Base-by-base conservation (phyloP, 1,284 basidiomycete genomes). In the Farysia itapuensis region DNA sequence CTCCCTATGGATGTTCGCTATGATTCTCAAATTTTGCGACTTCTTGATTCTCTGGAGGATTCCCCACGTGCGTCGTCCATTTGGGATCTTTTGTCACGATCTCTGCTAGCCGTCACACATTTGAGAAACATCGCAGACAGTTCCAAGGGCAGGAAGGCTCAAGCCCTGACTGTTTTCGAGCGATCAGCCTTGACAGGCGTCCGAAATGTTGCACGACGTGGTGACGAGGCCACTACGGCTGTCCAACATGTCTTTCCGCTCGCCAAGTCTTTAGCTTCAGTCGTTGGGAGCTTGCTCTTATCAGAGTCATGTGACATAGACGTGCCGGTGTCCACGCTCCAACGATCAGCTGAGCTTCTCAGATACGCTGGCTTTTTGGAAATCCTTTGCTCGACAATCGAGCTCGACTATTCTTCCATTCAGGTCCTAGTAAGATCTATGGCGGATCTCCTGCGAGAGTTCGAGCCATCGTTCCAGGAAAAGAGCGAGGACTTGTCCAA, bases 341-440 rank as follows among this genome's bases (percentile, higher is more conserved):
- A 28, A 28, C 26, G n/a, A 28, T 9, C 26, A 28, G 40, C 39
- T 11, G 38, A 40, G 15, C 53, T 64, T 7, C 22, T 58, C 39
- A 42, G 43, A n/a, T 41, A 49, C 18, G 49, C 39, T 21, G 47
- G 37, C 25, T 65, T 49, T 26, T 36, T 61, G 34, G 41, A 47
- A 39, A 48, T 22, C 13, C 57, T 52, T 7, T 61, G 47, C 39
- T 26, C 39, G 12, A 20, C 36, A n/a, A 31, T 43, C 3, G 59
- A 63, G 24, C 49, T 69, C 16, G 66, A 69, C 46, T 66, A 52
- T 32, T 63, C 58, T 0, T 49, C 63, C 21, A 51, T 61, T 13
- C 63, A 63, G 35, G 47, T 69, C 15, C 38, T 63, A 18, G 45
- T 63, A 9, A 44, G 54, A 11, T 49, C 51, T 41, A 56, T 63